Conservation (phyloP, 2,329 filamentous ascomycete genomes). For the Gnomoniopsis sp. region DNA sequence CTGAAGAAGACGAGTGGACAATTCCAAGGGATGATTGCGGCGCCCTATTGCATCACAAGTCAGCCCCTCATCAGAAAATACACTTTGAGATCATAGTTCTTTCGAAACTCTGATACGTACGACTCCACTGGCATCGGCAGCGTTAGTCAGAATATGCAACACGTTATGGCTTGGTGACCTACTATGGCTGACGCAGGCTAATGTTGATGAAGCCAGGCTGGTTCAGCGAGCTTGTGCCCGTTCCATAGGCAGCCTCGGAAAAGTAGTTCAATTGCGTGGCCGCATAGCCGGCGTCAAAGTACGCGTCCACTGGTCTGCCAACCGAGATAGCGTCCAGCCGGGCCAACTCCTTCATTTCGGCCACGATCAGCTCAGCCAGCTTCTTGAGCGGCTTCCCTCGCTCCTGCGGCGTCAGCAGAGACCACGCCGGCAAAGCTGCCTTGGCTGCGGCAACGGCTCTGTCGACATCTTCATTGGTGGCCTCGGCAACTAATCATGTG, state of each 20-base stretch:
- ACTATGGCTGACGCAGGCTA: slow-evolving; percentile 44
- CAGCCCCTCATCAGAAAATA: too few relatives aligned
- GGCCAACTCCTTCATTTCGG: slow-evolving; percentile 40
- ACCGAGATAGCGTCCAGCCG: slow-evolving; percentile 42
- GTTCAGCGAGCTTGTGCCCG: slow-evolving; percentile 43
- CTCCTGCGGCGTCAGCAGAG: slow-evolving; percentile 33
- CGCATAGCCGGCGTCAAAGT: slow-evolving; percentile 34
- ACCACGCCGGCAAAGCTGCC: slow-evolving; percentile 43
- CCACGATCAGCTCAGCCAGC: slow-evolving; percentile 40
- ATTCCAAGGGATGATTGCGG: slow-evolving; percentile 59
- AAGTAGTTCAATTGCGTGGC: slow-evolving; percentile 37
- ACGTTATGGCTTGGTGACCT: slow-evolving; percentile 37
- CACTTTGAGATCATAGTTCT: too few relatives aligned
- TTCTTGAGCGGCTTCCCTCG: slow-evolving; percentile 41
- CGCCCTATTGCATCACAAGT: slow-evolving; percentile 28
- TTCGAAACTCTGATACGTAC: background rate
- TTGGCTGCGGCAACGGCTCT: slow-evolving; percentile 40
- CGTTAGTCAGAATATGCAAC: background rate
- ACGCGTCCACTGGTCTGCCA: slow-evolving; percentile 37
- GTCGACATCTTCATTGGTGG: slow-evolving; percentile 39
- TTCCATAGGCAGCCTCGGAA: slow-evolving; percentile 38
- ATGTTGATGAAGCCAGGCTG: slow-evolving; percentile 44
- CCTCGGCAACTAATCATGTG: slow-evolving; percentile 45
- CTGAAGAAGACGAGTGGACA: slow-evolving; percentile 42
- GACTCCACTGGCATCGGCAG: background rate